A percentile compares a stretch with the other conserved stretches of the same genome.
Evolutionary conservation across 495 filamentous ascomycete species (phyloP).

Genomic region (Lentithecium fluviatile): DNA sequence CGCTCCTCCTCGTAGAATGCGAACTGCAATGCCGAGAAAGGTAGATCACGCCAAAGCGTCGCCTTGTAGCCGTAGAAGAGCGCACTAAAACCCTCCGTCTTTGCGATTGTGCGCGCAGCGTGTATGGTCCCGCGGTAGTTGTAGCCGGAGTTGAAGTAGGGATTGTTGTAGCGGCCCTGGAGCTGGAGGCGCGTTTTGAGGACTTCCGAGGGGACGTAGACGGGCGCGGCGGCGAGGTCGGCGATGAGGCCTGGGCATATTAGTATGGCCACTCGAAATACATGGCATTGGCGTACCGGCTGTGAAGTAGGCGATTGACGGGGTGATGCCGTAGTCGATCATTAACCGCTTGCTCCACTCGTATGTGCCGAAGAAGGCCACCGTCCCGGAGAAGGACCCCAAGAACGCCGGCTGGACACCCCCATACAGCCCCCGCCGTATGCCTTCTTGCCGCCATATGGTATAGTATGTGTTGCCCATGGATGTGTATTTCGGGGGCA

Average conservation of each 20-base stretch:
- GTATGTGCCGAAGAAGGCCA: constrained; percentile 94
- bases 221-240: constrained; percentile 83
- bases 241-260: constrained; percentile 70
- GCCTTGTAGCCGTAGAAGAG: constrained; percentile 94
- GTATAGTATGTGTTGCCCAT: constrained; percentile 85
- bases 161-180: constrained; percentile 93
- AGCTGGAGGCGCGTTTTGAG: constrained; percentile 93
- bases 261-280: background rate
- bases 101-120: constrained; percentile 78
- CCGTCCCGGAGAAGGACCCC: constrained; percentile 90
- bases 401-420: constrained; percentile 85
- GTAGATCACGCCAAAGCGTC: constrained; percentile 90
- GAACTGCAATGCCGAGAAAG: constrained; percentile 93
- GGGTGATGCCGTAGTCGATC: constrained; percentile 76
- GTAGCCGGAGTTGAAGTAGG: constrained; percentile 85
- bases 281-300: constrained; percentile 56
- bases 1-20: constrained; percentile 97
- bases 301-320: constrained; percentile 77
- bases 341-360: constrained; percentile 90
- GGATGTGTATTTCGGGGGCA: constrained; percentile 87
- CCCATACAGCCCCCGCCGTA: constrained; percentile 85
- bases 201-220: constrained; percentile 96
- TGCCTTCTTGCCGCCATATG: constrained; percentile 88
- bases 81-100: constrained; percentile 75
- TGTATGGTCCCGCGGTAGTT: constrained; percentile 82